Conservation (phyloP, 179 eudicot species). For the Kewa caespitosa region DNA sequence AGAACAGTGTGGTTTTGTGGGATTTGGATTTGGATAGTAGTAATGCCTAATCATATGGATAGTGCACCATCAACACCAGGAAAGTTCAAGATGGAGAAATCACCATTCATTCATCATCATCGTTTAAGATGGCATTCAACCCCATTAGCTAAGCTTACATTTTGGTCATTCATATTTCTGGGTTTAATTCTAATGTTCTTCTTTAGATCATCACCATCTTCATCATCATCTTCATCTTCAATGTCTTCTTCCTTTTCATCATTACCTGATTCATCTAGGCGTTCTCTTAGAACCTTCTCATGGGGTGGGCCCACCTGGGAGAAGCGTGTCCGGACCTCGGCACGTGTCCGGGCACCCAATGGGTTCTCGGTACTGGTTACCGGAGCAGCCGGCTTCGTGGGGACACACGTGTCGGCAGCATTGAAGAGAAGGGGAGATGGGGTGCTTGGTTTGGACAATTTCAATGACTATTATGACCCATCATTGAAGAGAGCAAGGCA, state of each 20-base stretch:
- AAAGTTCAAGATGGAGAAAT: constrained; percentile 77
- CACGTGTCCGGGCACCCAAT: constrained; percentile 41
- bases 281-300: constrained; percentile 57
- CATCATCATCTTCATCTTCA: constrained; percentile 6
- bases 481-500: constrained; percentile 58
- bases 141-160: constrained; percentile 52
- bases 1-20: too few relatives aligned
- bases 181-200: constrained; percentile 55
- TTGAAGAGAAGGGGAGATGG: constrained; percentile 73
- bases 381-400: constrained; percentile 82
- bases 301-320: constrained; percentile 77
- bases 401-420: constrained; percentile 69
- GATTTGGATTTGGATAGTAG: neutral
- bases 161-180: constrained; percentile 62
- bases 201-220: constrained; percentile 44
- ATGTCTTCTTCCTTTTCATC: constrained; percentile 13
- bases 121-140: constrained; percentile 50
- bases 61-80: constrained; percentile 70
- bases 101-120: constrained; percentile 47
- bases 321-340: constrained; percentile 59
- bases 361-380: constrained; percentile 73
- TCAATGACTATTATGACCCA: constrained; percentile 74
- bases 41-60: constrained; percentile 56
- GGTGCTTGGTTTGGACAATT: constrained; percentile 63
- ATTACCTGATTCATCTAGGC: constrained; percentile 45